A percentile compares a stretch with the other conserved stretches of the same genome.
These are phyloP conservation scores for Orychophragmus violaceus DNA, from an alignment of 345 rosid genomes.

Conservation along the genomic window DNA sequence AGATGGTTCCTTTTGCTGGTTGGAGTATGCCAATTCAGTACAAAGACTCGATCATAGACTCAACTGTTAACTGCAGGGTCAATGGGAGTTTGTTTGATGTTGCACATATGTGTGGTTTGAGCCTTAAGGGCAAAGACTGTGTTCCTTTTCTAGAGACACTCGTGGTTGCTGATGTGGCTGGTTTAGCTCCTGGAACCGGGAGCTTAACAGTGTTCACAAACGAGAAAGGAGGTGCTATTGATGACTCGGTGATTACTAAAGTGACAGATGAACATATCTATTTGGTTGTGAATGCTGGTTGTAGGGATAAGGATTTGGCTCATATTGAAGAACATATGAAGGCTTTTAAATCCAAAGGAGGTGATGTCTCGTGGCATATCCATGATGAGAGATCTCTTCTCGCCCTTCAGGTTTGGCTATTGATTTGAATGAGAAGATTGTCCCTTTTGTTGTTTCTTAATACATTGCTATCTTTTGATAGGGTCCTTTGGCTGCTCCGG, in stretches of 20 bases:
- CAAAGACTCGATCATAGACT: constrained; percentile 96
- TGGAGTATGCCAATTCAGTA: constrained; percentile 99
- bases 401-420: constrained; percentile 71
- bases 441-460: not conserved
- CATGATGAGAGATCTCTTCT: constrained; percentile 99
- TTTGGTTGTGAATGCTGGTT: constrained; percentile 98
- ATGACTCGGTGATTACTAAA: constrained; percentile 93
- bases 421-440: not conserved
- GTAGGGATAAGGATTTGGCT: constrained; percentile 98
- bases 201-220: constrained; percentile 89
- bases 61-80: constrained; percentile 83
- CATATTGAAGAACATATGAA: constrained; percentile 96
- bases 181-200: constrained; percentile 75
- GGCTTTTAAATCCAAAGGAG: constrained; percentile 85
- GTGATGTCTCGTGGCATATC: constrained; percentile 93
- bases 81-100: constrained; percentile 93
- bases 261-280: constrained; percentile 75
- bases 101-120: constrained; percentile 95
- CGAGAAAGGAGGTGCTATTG: constrained; percentile 93
- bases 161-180: constrained; percentile 91
- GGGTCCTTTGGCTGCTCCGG: constrained; percentile 97
- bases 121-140: constrained; percentile 92
- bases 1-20: constrained; percentile 99
- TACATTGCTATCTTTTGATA: constrained; percentile 6
- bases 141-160: constrained; percentile 87